Conservation (phyloP, 2,329 filamentous ascomycete species). For the Aspergillus texensis region DNA sequence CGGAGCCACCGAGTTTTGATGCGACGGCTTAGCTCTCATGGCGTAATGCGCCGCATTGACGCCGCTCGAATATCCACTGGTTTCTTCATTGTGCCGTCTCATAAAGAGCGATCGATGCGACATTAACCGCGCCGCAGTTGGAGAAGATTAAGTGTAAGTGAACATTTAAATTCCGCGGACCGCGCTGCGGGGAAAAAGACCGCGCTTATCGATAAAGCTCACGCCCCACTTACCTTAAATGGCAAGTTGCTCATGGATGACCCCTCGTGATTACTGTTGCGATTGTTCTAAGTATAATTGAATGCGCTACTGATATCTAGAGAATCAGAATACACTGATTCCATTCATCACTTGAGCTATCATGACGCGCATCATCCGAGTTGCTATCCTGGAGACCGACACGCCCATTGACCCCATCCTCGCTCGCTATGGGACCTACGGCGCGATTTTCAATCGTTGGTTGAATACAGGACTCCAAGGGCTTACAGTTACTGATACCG, state of each 20-base stretch:
- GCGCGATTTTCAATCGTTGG: conserved; percentile 31
- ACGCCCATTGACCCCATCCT: conserved; percentile 30
- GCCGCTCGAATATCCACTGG: not conserved
- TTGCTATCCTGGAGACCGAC: conserved; percentile 35
- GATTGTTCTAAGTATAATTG: not conserved
- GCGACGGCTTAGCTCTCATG: not conserved
- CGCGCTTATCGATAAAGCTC: conserved; percentile 22
- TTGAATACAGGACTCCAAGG: conserved; percentile 22
- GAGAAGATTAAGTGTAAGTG: not conserved
- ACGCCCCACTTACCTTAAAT: not conserved
- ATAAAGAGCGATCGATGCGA: not conserved
- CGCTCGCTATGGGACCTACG: conserved; percentile 25
- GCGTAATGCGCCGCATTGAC: not conserved
- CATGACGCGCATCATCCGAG: conserved; percentile 18
- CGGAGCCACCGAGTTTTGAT: not conserved
- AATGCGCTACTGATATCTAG: not conserved
- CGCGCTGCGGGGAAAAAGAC: conserved; percentile 15
- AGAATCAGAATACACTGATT: not conserved
- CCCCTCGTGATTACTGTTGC: not conserved
- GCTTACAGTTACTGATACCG: conserved; percentile 9
- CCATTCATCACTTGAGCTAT: not conserved
- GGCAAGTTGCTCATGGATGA: not conserved
- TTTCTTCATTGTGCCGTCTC: not conserved
- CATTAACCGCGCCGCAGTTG: not conserved
- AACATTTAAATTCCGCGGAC: conserved; percentile 1